Evolutionary conservation across 495 filamentous ascomycete species (phyloP), one percentile per base, ranked within the genome.

Genomic region (Xylaria scruposa): DNA sequence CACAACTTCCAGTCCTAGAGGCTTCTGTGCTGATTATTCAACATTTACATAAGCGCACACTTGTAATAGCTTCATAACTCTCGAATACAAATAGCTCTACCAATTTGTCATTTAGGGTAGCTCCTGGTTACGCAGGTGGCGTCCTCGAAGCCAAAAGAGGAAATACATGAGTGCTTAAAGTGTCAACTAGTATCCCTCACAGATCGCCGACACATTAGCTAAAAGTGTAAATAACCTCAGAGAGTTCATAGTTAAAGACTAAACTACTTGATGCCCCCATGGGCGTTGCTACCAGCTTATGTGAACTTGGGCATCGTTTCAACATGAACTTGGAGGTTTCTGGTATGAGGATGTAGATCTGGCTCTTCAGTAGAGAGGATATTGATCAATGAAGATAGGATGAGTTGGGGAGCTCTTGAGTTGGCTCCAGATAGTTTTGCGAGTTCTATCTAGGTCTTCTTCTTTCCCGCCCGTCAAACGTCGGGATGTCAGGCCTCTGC

Each of bases 371-470:
- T 60, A 7, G n/a, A 60, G 56, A 19, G 56, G 13, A 21, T 19
- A 60, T 38, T 60, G 56, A 10, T 60, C 56, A 60, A 60, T 31
- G 8, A 8, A 60, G 8, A 60, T 60, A 31, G 56, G 56, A 36
- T n/a, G 56, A 31, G 29, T 19, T 9, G 56, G 33, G 3, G 56
- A 38, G 31, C 31, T 60, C 31, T 60, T 31, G 15, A 60, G 56
- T 9, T 60, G 56, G 9, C 13, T 13, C 56, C 56, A 60, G 56
- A 60, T 60, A 2, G 12, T 36, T 17, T 60, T 1, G 12, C 56
- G 56, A 33, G 31, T 31, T 60, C 33, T 36, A 21, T 60, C 56
- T 38, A 5, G 33, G 8, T 60, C 33, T 31, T 60, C 56, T 15
- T n/a, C 31, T 60, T 60, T 60, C 26, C 2, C 19, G n/a, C 29